Base-by-base conservation (phyloP, 305 asterid species). In the Fraxinus velutina region DNA sequence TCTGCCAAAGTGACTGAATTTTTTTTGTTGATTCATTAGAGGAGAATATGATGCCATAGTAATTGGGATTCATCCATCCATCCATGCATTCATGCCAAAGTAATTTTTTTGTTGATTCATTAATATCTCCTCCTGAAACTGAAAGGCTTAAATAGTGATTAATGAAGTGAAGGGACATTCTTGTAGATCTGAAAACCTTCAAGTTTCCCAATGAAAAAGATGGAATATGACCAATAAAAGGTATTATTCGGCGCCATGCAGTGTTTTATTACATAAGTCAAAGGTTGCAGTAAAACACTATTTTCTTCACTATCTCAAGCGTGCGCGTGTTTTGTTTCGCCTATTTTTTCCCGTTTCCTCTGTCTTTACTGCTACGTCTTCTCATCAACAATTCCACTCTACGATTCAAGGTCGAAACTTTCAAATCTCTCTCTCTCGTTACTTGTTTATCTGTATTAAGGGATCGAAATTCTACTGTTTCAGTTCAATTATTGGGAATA, bases 381-480 rank as follows among this genome's bases (percentile, higher is more conserved):
- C 86, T 84, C 76, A 85, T 83, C 93, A 79, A 83, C 82, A 89
- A 88, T 89, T 89, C 85, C 87, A 87, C 90, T 86, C 87, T 68
- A 82, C 78, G 75, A 77, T 82, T 85, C 83, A 70, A 83, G 81
- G 79, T 86, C 81, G 84, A 83, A 86, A 80, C 89, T 87, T 85
- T 19, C 83, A 74, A 73, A 79, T 83, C 15, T 39, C 80, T 7
- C 44, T 44, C 78, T 77, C 76, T 37, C 73, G 29, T 79, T 17
- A 50, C 9, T 12, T 47, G 32, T 80, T 70, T 70, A 44, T 77
- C 22, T 34, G 62, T 81, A 52, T 76, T 50, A 79, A 12, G 47
- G 76, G 78, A 78, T 83, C 27, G 27, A 17, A 55, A 55, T 55
- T 55, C 10, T 55, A 55, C 27, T 55, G 78, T 83, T 82, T 75